These are phyloP conservation scores for Pisolithus albus DNA, from an alignment of 768 basidiomycete genomes.

Conservation along the genomic window DNA sequence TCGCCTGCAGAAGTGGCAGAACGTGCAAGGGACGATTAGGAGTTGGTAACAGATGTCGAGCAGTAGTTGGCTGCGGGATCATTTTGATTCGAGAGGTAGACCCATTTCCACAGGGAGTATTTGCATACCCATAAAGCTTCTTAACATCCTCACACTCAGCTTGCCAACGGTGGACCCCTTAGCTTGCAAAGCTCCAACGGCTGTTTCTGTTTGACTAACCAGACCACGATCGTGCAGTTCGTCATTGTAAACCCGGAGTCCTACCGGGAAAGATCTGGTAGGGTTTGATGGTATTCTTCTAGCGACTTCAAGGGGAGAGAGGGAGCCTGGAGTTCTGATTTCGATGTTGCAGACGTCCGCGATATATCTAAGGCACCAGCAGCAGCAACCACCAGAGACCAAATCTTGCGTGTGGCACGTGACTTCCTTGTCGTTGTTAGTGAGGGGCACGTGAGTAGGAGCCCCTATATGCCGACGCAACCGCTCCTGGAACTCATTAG, in stretches of 20 bases:
- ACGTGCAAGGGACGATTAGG: constrained; percentile 20
- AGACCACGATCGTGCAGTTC: constrained; percentile 66
- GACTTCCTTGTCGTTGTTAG: too few relatives aligned
- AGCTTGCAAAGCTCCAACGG: constrained; percentile 77
- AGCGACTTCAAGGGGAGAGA: constrained; percentile 57
- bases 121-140: constrained; percentile 39
- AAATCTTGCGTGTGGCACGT: neutral
- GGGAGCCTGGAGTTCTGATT: constrained; percentile 43
- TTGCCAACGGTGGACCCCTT: constrained; percentile 73
- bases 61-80: constrained; percentile 12
- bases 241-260: constrained; percentile 84
- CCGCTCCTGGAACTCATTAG: too few relatives aligned
- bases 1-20: constrained; percentile 25
- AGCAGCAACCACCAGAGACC: constrained; percentile 15
- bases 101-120: constrained; percentile 7
- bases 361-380: constrained; percentile 31
- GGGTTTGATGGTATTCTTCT: constrained; percentile 57
- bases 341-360: constrained; percentile 33
- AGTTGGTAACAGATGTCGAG: constrained; percentile 10
- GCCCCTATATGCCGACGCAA: too few relatives aligned
- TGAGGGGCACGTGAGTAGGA: too few relatives aligned
- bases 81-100: constrained; percentile 7
- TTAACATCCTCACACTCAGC: constrained; percentile 77
- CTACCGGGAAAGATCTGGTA: constrained; percentile 68
- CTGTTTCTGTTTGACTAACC: constrained; percentile 71